A percentile compares a stretch with the other conserved stretches of the same genome.
Evolutionary conservation across 2,329 filamentous ascomycete genomes (phyloP).

Genomic region (Hypoxylon sp.): DNA sequence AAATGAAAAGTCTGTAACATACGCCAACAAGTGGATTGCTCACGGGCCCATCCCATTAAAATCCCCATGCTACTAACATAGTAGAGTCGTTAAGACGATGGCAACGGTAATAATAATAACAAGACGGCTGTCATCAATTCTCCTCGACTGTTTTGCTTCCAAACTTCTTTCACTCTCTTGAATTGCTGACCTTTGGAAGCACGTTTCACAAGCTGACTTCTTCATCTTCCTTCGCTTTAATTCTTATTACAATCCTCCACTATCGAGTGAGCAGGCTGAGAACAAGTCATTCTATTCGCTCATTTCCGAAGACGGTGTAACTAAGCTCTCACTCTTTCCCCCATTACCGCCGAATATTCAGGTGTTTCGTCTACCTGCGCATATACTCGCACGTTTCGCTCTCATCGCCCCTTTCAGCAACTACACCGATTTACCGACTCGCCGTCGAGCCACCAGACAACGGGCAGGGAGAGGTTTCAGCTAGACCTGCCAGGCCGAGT

Average conservation of each 20-base stretch:
- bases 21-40: conserved; percentile 30
- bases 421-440: conserved; percentile 1
- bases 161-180: conserved; percentile 3
- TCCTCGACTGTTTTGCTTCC: conserved; percentile 5
- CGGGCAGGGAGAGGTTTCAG: conserved; percentile 7
- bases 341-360: background rate
- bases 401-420: conserved; percentile 10
- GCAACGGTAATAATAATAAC: conserved; percentile 20
- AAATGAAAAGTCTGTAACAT: conserved; percentile 14
- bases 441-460: background rate
- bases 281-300: conserved; percentile 4
- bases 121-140: conserved; percentile 16
- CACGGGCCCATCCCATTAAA: conserved; percentile 28
- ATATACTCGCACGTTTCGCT: conserved; percentile 3
- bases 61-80: conserved; percentile 20
- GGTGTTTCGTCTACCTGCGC: background rate
- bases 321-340: conserved; percentile 4
- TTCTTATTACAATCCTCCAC: conserved; percentile 28
- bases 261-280: conserved; percentile 25
- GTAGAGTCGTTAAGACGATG: conserved; percentile 1
- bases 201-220: conserved; percentile 32
- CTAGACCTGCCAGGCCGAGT: conserved; percentile 8
- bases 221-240: conserved; percentile 23
- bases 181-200: conserved; percentile 8
- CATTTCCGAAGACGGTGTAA: conserved; percentile 13